Base-by-base conservation (phyloP, 2,329 filamentous ascomycete genomes). In the Thielaviopsis musarum region DNA sequence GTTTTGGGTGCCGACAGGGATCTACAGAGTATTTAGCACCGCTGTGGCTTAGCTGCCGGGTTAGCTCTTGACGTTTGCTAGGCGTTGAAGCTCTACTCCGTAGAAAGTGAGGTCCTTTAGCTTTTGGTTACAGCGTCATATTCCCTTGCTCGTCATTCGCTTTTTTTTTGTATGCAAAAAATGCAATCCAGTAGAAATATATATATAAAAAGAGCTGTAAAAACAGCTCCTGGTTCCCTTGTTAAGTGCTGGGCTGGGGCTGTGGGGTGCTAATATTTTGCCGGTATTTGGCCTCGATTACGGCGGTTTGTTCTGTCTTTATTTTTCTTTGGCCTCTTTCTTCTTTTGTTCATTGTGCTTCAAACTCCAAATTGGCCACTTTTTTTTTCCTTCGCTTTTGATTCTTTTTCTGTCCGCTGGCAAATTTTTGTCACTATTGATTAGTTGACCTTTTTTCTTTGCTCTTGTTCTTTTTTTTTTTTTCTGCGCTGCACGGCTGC, bases 1-100 rank as follows among this genome's bases (percentile, higher is more conserved):
- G 15, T 2, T 6, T 21, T 53, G 78, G n/a, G 80, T 81, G 45
- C n/a, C 5, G 13, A 12, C 7, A 17, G 22, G 52, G 5, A 24
- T n/a, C n/a, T n/a, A n/a, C n/a, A n/a, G 21, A 22, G n/a, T 24
- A 9, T 10, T 15, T 21, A 12, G 41, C 54, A 15, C 30, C 41
- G n/a, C 19, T 56, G 54, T 30, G 54, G 30, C 54, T 41, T 5
- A 21, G 45, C n/a, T 56, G 41, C 41, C 54, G 54, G 41, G 24
- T 21, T 17, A 41, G 38, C 26, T 24, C 54, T 22, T 21, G 38
- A 41, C 28, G n/a, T 24, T 10, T 41, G 21, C 54, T 38, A 56
- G 30, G 54, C 54, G 41, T 13, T 56, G 28, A 56, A 56, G 54
- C 54, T 56, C 30, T 7, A 56, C n/a, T n/a, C n/a, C n/a, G n/a